A percentile compares a stretch with the other conserved stretches of the same genome.
These are phyloP conservation scores for Geranium brycei DNA, from an alignment of 345 rosid species.

Conservation along the genomic window DNA sequence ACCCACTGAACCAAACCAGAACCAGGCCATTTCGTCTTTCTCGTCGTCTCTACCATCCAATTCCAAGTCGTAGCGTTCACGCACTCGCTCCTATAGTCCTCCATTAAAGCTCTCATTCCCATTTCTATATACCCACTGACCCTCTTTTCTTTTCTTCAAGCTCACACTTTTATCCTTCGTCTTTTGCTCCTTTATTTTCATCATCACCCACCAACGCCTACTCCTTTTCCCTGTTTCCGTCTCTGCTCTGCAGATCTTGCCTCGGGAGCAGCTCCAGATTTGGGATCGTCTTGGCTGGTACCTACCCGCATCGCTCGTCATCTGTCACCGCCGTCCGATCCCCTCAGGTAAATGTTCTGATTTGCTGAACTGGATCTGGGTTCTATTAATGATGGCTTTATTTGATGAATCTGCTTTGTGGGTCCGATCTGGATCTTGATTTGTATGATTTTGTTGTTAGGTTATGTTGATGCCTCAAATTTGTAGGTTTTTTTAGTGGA, in stretches of 20 bases:
- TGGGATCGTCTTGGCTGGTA: background rate
- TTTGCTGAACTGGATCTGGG: background rate
- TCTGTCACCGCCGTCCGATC: background rate
- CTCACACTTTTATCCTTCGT: too few relatives aligned
- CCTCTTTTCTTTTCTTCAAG: too few relatives aligned
- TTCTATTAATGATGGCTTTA: background rate
- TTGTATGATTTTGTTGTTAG: background rate
- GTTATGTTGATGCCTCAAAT: too few relatives aligned
- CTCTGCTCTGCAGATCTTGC: background rate
- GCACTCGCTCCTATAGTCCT: too few relatives aligned
- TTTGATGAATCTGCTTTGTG: background rate
- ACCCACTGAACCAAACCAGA: background rate
- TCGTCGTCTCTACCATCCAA: too few relatives aligned
- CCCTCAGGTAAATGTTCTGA: background rate
- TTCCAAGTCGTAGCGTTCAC: background rate
- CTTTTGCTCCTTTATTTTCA: too few relatives aligned
- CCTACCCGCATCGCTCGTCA: background rate
- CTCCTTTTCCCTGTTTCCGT: background rate
- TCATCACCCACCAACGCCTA: too few relatives aligned
- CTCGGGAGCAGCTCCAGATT: background rate
- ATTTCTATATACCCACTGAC: too few relatives aligned
- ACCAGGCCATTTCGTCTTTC: background rate
- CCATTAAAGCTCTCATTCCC: too few relatives aligned
- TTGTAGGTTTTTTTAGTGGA: background rate
- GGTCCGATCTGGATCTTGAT: background rate